A percentile compares a stretch with the other conserved stretches of the same genome.
These are phyloP conservation scores for Flaveria sonorensis DNA, from an alignment of 129 eudicot genomes.

Conservation along the genomic window DNA sequence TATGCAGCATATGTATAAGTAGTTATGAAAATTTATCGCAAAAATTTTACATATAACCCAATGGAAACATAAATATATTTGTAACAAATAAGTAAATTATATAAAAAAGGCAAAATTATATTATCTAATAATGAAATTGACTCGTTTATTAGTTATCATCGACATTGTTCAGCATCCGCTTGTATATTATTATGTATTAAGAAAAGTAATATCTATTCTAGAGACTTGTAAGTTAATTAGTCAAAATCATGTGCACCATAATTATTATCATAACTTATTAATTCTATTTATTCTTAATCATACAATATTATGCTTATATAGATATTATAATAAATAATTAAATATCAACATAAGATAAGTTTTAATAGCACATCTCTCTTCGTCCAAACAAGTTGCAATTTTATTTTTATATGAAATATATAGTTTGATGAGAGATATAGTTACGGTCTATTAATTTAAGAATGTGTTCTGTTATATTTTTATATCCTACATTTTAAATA, in stretches of 20 bases:
- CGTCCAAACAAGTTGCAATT: not conserved
- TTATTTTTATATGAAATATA: not conserved
- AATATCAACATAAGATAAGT: not conserved
- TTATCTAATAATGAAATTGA: not conserved
- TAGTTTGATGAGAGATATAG: not conserved
- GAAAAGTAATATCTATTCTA: not conserved
- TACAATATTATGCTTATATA: constrained; percentile 6
- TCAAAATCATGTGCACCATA: constrained; percentile 27
- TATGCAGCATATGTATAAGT: too few relatives aligned
- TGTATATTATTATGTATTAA: not conserved
- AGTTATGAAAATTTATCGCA: not conserved
- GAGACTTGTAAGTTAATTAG: constrained; percentile 14
- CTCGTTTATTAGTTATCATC: not conserved
- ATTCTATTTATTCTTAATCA: not conserved
- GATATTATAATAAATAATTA: not conserved
- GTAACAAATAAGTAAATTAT: not conserved
- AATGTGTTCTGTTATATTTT: not conserved
- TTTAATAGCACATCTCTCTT: not conserved
- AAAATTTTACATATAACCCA: not conserved
- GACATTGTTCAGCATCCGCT: constrained; percentile 11
- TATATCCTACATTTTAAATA: not conserved
- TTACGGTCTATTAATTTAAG: not conserved
- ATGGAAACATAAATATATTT: not conserved
- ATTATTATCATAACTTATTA: constrained; percentile 17
- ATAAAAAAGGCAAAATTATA: too few relatives aligned